phyloP scores from a whole-genome alignment of 2,329 filamentous ascomycete species.

The Aspergillus felis region DNA sequence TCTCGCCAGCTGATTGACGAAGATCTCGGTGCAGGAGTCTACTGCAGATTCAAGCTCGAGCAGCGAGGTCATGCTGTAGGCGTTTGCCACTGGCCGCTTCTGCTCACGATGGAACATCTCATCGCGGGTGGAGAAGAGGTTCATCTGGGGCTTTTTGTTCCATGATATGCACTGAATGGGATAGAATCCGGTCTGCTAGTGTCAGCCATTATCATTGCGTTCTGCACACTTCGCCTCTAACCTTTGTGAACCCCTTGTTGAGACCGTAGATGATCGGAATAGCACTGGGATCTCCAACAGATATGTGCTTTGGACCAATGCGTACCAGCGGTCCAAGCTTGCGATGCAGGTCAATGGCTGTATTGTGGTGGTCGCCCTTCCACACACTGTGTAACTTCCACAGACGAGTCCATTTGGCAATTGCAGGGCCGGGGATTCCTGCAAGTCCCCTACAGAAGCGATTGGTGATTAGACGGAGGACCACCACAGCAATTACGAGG shows the following conservation, averaged over 20 bases:
- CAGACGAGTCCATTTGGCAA: constrained; percentile 8
- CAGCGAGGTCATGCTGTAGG: constrained; percentile 26
- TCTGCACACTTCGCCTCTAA: too few species aligned
- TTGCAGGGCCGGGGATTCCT: background rate
- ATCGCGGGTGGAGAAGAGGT: constrained; percentile 20
- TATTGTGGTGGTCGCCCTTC: constrained; percentile 14
- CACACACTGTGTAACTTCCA: constrained; percentile 18
- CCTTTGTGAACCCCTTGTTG: constrained; percentile 3
- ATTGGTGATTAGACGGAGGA: background rate
- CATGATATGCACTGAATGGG: constrained; percentile 19
- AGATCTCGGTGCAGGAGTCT: constrained; percentile 22
- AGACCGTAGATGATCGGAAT: constrained; percentile 5
- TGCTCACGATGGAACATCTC: constrained; percentile 16
- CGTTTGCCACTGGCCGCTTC: constrained; percentile 20
- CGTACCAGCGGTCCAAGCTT: constrained; percentile 4
- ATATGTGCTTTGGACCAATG: constrained; percentile 6
- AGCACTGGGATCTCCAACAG: background rate
- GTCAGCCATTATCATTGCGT: too few species aligned
- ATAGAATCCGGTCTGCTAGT: constrained; percentile 11
- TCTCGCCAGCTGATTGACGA: constrained; percentile 12
- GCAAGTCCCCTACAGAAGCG: background rate
- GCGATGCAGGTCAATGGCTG: constrained; percentile 4
- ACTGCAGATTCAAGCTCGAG: constrained; percentile 22
- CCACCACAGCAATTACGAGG: background rate
- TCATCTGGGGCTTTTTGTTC: constrained; percentile 19